These are phyloP conservation scores for Ganoderma leucocontextum DNA, from an alignment of 1,284 basidiomycete genomes.

Conservation along the genomic window DNA sequence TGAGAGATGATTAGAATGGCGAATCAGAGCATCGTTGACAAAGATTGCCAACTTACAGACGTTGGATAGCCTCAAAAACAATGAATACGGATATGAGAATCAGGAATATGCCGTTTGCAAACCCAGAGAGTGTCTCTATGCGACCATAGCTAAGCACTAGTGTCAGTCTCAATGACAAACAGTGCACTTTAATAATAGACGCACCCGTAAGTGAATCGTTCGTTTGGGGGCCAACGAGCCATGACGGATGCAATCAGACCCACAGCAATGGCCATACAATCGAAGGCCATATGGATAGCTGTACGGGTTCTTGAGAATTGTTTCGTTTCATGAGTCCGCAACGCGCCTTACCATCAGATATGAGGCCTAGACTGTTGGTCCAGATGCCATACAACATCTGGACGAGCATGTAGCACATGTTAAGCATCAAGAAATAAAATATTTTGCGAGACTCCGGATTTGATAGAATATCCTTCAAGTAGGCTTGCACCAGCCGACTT, in stretches of 20 bases:
- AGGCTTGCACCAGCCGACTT: constrained; percentile 69
- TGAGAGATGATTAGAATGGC: constrained; percentile 40
- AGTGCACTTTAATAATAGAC: constrained; percentile 32
- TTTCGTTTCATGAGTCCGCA: neutral
- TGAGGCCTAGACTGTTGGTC: constrained; percentile 97
- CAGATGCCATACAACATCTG: constrained; percentile 97
- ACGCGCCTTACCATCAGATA: constrained; percentile 85
- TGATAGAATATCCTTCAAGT: constrained; percentile 88
- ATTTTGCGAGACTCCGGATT: constrained; percentile 95
- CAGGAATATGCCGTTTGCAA: constrained; percentile 97
- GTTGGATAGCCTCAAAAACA: constrained; percentile 96
- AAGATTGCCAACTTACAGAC: constrained; percentile 69
- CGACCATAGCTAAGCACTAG: constrained; percentile 77
- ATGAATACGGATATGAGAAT: constrained; percentile 98
- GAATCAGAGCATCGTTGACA: neutral
- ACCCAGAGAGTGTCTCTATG: constrained; percentile 99
- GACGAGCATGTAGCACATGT: constrained; percentile 95
- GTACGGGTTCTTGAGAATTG: neutral
- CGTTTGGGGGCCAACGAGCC: constrained; percentile 97
- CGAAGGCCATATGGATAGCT: constrained; percentile 99
- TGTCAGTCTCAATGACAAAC: neutral
- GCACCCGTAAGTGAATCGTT: constrained; percentile 94
- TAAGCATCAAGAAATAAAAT: constrained; percentile 96
- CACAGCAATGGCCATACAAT: constrained; percentile 97
- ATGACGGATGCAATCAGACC: constrained; percentile 97